Evolutionary conservation across 805 yeast species (phyloP).

Genomic region (Cyberlindnera bimundalis): DNA sequence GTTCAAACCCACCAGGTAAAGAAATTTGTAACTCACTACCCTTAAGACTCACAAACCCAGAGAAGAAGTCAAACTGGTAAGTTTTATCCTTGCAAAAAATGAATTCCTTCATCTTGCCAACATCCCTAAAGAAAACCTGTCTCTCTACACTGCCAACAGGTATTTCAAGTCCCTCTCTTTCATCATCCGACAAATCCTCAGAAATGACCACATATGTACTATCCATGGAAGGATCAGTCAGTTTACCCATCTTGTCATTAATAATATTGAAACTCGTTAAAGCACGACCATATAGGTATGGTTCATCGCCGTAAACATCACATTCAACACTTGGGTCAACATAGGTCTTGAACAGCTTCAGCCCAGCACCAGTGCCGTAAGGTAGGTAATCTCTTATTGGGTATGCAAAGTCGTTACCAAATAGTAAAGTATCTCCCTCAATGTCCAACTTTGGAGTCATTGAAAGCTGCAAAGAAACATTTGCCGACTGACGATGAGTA

Average conservation of each 20-base stretch:
- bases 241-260: slow-evolving; percentile 23
- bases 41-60: slow-evolving; percentile 48
- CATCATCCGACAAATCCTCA: too few relatives aligned
- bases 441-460: slow-evolving; percentile 41
- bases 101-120: slow-evolving; percentile 37
- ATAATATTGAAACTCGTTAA: slow-evolving; percentile 54
- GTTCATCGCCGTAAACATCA: slow-evolving; percentile 56
- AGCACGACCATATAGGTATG: slow-evolving; percentile 61
- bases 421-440: slow-evolving; percentile 52
- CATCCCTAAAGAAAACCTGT: slow-evolving; percentile 41
- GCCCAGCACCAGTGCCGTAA: slow-evolving; percentile 49
- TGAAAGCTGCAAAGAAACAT: slow-evolving; percentile 35
- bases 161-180: slow-evolving; percentile 33
- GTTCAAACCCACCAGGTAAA: slow-evolving; percentile 50
- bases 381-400: slow-evolving; percentile 60
- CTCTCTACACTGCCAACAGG: slow-evolving; percentile 39
- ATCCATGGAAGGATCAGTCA: too few relatives aligned
- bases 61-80: slow-evolving; percentile 52
- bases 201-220: too few relatives aligned
- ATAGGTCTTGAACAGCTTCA: slow-evolving; percentile 51
- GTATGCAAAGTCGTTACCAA: slow-evolving; percentile 65
- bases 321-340: slow-evolving; percentile 66
- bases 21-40: slow-evolving; percentile 48
- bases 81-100: slow-evolving; percentile 35
- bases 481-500: slow-evolving; percentile 24